Percentiles rank a stretch among this genome's conserved stretches.
These are phyloP conservation scores for Gloeophyllum trabeum DNA, from an alignment of 768 basidiomycete genomes.

Conservation along the genomic window DNA sequence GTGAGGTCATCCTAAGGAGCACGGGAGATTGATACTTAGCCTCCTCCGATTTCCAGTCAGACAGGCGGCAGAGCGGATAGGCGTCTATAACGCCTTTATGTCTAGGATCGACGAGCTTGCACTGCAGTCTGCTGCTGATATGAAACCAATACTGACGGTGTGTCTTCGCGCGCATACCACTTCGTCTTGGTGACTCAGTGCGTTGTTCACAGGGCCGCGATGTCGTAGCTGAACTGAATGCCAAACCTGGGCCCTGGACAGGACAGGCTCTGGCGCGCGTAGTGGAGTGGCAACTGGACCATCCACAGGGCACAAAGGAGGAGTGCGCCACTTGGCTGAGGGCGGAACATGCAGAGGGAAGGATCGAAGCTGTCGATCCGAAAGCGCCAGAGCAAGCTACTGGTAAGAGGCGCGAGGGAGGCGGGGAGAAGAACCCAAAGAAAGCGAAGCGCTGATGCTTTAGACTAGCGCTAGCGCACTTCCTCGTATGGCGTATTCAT, in stretches of 20 bases:
- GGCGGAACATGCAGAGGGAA: conserved; percentile 37
- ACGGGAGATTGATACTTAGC: conserved; percentile 9
- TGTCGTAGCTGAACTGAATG: conserved; percentile 40
- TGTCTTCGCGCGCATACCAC: conserved; percentile 25
- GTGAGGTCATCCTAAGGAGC: conserved; percentile 20
- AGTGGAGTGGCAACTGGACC: conserved; percentile 76
- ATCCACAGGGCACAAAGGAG: conserved; percentile 56
- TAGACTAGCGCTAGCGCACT: too few species aligned
- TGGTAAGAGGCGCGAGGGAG: conserved; percentile 3
- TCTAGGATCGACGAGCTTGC: conserved; percentile 47
- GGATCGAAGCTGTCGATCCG: conserved; percentile 22
- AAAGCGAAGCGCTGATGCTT: background rate
- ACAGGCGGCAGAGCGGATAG: conserved; percentile 35
- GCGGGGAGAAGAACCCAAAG: background rate
- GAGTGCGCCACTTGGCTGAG: conserved; percentile 64
- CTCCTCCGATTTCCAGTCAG: conserved; percentile 22
- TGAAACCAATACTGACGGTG: conserved; percentile 71
- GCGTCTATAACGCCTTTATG: conserved; percentile 57
- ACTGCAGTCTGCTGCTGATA: conserved; percentile 50
- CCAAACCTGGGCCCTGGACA: conserved; percentile 63
- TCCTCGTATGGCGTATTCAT: too few species aligned
- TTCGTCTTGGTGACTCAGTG: background rate
- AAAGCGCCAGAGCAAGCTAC: conserved; percentile 4
- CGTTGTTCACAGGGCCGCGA: conserved; percentile 51
- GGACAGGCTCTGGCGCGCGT: conserved; percentile 52